Conservation (phyloP, 2,329 filamentous ascomycete species). For the Apiospora pterosperma region DNA sequence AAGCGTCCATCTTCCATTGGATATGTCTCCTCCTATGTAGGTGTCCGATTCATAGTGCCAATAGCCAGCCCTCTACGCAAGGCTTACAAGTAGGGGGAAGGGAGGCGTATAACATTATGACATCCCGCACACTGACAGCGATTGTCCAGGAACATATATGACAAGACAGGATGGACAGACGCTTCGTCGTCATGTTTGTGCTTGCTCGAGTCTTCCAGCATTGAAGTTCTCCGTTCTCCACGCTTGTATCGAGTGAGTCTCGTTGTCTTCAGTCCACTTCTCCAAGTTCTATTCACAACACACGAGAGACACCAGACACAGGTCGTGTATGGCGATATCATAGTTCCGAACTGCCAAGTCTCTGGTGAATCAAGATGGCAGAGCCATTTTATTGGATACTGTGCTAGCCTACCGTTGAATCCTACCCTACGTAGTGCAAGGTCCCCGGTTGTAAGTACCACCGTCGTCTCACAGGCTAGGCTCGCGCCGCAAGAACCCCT, state of each 20-base stretch:
- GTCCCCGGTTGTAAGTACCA: not conserved
- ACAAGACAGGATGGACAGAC: not conserved
- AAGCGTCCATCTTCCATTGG: too few species aligned
- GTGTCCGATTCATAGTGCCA: not conserved
- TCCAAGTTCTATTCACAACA: not conserved
- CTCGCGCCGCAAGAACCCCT: not conserved
- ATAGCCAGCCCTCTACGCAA: not conserved
- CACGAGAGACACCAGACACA: not conserved
- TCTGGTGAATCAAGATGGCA: not conserved
- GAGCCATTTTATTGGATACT: not conserved
- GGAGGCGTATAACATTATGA: not conserved
- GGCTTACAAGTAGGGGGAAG: not conserved
- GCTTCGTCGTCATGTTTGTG: not conserved
- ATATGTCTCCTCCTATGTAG: too few species aligned
- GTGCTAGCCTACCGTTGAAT: not conserved
- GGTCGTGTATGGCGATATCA: not conserved
- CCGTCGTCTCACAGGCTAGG: not conserved
- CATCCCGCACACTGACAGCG: not conserved
- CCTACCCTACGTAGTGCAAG: not conserved
- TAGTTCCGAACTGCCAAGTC: not conserved
- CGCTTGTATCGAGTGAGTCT: not conserved
- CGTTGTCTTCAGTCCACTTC: not conserved
- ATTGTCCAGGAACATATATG: not conserved
- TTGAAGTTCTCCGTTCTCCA: not conserved
- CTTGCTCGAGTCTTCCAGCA: not conserved